phyloP scores from a whole-genome alignment of 257 asterid genomes.

The Forsythia suspensa region DNA sequence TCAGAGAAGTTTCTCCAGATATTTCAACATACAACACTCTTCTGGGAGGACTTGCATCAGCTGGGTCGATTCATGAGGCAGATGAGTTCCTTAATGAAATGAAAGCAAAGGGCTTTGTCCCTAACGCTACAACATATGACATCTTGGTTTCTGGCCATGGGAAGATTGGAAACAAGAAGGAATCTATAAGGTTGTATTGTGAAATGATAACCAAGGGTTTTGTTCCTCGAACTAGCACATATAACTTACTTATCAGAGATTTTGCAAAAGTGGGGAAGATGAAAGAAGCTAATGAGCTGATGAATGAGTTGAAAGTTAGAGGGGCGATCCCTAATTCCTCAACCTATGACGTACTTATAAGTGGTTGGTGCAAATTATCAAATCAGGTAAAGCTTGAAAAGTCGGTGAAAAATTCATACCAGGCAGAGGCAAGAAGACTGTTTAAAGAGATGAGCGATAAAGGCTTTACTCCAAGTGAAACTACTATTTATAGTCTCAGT shows the following conservation, averaged over 20 bases:
- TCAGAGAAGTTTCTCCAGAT: slow-evolving; percentile 66
- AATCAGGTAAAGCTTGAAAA: slow-evolving; percentile 40
- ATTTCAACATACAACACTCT: slow-evolving; percentile 71
- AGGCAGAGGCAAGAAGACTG: slow-evolving; percentile 63
- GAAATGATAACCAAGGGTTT: slow-evolving; percentile 88
- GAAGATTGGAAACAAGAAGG: slow-evolving; percentile 71
- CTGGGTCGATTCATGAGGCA: slow-evolving; percentile 53
- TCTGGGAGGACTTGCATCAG: slow-evolving; percentile 56
- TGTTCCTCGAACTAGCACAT: slow-evolving; percentile 73
- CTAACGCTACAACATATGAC: slow-evolving; percentile 65
- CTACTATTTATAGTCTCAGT: slow-evolving; percentile 63
- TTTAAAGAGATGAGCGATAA: slow-evolving; percentile 74
- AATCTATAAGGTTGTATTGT: slow-evolving; percentile 73
- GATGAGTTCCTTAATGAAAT: slow-evolving; percentile 54
- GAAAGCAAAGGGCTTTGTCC: slow-evolving; percentile 56
- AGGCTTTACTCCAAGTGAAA: slow-evolving; percentile 58
- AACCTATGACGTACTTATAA: slow-evolving; percentile 73
- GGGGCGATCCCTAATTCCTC: slow-evolving; percentile 66
- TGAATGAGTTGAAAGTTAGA: slow-evolving; percentile 78
- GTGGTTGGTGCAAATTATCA: slow-evolving; percentile 80
- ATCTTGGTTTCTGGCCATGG: slow-evolving; percentile 72
- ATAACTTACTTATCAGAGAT: slow-evolving; percentile 63
- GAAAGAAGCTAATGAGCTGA: slow-evolving; percentile 85
- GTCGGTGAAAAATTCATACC: slow-evolving; percentile 46
- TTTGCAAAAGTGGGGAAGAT: slow-evolving; percentile 84